Evolutionary conservation across 495 filamentous ascomycete species (phyloP), one percentile per base, ranked within the genome.

Genomic region (Podospora anserina): DNA sequence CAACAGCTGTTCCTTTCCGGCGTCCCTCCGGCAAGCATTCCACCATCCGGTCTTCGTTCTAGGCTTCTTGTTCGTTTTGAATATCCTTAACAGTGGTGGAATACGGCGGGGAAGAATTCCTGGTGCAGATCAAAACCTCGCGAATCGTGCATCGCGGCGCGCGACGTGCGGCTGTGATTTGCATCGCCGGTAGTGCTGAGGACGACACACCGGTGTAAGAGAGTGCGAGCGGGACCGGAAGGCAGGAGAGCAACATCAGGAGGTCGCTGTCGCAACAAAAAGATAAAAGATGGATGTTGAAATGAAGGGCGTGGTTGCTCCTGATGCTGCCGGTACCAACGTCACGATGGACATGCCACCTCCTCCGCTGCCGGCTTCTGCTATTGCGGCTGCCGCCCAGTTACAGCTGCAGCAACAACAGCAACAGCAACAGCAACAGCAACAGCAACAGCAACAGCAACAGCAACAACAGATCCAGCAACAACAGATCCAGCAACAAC

Each of bases 11-110:
- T 49, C 13, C 39, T 16, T 49, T 16, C 39, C 63, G 64, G 72
- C 66, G 58, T 65, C 68, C 67, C 64, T 68, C 63, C 71, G 71
- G 74, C 74, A 74, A 72, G 59, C 5, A 58, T 23, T 56, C 53
- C 34, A 11, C 39, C 9, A 49, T 49, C 39, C 0, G 39, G 39
- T 49, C 15, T 5, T 9, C 39, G 15, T 13, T 49, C 39, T 18
- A 49, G 9, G 5, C 39, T 49, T 49, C 15, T 49, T 13, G 2
- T 49, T 49, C 9, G 13, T 49, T 49, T 49, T 49, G 7, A 16
- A 49, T 13, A 18, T 16, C 39, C 5, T 49, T 49, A 11, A 11
- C 15, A 49, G 39, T 16, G 39, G 39, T 2, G 39, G 39, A 49
- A 18, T 11, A 49, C 15, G 15, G 39, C 39, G 39, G 13, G 13